Evolutionary conservation across 176 grass and related monocot species (phyloP).

Genomic region (Oryza brachyantha): DNA sequence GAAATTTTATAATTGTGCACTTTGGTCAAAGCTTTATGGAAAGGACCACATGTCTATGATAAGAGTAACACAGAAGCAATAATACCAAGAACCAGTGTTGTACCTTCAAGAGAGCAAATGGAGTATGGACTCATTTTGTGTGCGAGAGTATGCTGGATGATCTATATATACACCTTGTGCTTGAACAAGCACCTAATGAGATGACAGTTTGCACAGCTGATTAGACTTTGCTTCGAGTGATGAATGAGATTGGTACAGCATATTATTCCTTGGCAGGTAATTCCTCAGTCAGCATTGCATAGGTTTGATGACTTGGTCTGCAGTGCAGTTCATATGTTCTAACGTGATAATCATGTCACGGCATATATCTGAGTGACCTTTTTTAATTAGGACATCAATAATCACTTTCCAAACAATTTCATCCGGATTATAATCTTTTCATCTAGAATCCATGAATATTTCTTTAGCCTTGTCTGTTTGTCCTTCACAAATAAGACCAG

Average conservation of each 20-base stretch:
- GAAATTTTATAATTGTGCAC: not conserved
- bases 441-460: constrained; percentile 38
- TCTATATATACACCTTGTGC: constrained; percentile 9
- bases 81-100: constrained; percentile 3
- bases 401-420: constrained; percentile 70
- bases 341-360: constrained; percentile 47
- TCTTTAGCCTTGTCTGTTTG: constrained; percentile 43
- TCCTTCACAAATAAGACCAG: constrained; percentile 47
- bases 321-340: constrained; percentile 51
- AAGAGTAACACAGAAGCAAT: not conserved
- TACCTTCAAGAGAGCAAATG: constrained; percentile 19
- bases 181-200: constrained; percentile 10
- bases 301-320: constrained; percentile 47
- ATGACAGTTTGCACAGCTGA: not conserved
- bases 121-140: not conserved
- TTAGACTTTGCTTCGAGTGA: not conserved
- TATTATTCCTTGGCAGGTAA: constrained; percentile 24
- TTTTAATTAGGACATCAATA: constrained; percentile 59
- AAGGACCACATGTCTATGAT: not conserved
- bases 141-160: not conserved
- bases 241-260: not conserved
- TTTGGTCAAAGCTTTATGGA: not conserved
- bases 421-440: constrained; percentile 53
- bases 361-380: constrained; percentile 37
- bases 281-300: constrained; percentile 47